A percentile compares a stretch with the other conserved stretches of the same genome.
Evolutionary conservation across 1,139 yeast genomes (phyloP).

Genomic region (Pichia sp.): DNA sequence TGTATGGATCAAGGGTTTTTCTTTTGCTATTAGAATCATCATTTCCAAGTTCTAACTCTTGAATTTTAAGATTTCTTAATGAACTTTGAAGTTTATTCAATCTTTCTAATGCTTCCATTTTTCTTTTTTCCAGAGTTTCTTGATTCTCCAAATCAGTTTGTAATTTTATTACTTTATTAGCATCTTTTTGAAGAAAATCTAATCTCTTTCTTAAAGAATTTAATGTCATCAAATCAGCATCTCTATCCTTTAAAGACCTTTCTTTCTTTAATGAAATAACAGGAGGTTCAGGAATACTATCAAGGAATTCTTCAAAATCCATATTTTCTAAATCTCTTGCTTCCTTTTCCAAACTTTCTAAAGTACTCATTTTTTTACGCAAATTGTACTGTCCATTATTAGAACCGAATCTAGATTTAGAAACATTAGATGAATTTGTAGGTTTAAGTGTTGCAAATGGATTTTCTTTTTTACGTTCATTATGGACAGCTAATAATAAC

Average conservation of each 20-base stretch:
- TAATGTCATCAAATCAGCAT: constrained; percentile 37
- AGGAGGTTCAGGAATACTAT: constrained; percentile 17
- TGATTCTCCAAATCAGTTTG: constrained; percentile 45
- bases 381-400: constrained; percentile 6
- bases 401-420: constrained; percentile 2
- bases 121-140: constrained; percentile 54
- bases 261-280: constrained; percentile 4
- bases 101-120: constrained; percentile 59
- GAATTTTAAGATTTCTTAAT: constrained; percentile 56
- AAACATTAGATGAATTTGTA: constrained; percentile 3
- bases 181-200: constrained; percentile 59
- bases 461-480: constrained; percentile 18
- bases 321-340: constrained; percentile 86
- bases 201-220: constrained; percentile 53
- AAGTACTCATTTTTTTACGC: constrained; percentile 33
- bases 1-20: constrained; percentile 35
- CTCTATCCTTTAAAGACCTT: constrained; percentile 16
- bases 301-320: constrained; percentile 50
- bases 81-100: constrained; percentile 55
- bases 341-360: constrained; percentile 46
- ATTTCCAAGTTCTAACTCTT: constrained; percentile 33
- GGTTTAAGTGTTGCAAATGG: constrained; percentile 13
- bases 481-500: constrained; percentile 60
- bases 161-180: constrained; percentile 66
- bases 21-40: constrained; percentile 3